These are phyloP conservation scores for Pelargonium citronellum DNA, from an alignment of 441 rosid genomes.

Conservation along the genomic window DNA sequence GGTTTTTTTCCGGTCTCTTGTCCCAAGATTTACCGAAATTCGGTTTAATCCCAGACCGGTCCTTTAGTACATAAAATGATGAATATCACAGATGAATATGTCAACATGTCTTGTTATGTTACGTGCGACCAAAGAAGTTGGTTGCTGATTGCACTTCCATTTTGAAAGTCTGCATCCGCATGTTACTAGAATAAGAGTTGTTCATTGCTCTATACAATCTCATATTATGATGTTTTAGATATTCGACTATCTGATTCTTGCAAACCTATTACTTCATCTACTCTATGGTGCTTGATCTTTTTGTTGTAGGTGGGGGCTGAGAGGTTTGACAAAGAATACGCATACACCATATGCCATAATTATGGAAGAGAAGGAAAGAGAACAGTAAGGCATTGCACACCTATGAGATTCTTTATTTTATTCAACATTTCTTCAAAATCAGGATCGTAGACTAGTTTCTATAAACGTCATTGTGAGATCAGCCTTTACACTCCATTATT, in stretches of 20 bases:
- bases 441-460: too few species aligned
- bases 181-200: slow-evolving; percentile 3
- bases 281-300: slow-evolving; percentile 11
- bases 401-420: neutral
- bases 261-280: neutral
- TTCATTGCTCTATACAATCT: slow-evolving; percentile 2
- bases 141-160: neutral
- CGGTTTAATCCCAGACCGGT: too few species aligned
- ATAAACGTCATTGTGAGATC: neutral
- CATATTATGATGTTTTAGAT: too few species aligned
- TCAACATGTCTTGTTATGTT: neutral
- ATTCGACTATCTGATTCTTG: slow-evolving; percentile 7
- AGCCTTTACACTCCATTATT: neutral
- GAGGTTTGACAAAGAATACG: slow-evolving; percentile 89
- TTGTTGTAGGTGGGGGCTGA: slow-evolving; percentile 70
- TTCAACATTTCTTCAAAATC: neutral
- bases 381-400: slow-evolving; percentile 45
- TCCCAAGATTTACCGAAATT: too few species aligned
- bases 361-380: slow-evolving; percentile 95
- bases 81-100: too few species aligned
- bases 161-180: slow-evolving; percentile 6
- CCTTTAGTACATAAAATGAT: too few species aligned
- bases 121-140: neutral
- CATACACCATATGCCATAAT: slow-evolving; percentile 78
- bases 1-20: too few species aligned